Evolutionary conservation across 2,329 filamentous ascomycete genomes (phyloP).

Genomic region (Trichoderma sp.): DNA sequence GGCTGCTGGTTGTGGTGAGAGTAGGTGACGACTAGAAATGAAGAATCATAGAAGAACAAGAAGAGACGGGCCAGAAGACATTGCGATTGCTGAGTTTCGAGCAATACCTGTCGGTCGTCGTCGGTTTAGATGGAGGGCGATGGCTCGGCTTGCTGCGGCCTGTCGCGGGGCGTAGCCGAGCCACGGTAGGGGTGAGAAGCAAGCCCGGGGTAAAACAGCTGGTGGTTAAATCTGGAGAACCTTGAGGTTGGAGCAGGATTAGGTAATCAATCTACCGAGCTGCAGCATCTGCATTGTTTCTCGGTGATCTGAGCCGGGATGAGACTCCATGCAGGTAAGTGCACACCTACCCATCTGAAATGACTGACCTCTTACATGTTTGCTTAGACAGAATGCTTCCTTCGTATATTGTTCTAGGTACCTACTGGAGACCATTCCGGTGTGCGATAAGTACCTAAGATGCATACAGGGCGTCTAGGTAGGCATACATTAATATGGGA

Average conservation of each 20-base stretch:
- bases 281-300: not conserved
- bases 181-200: no score
- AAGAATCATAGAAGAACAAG: slow-evolving; percentile 25
- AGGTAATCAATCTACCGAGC: slow-evolving; percentile 12
- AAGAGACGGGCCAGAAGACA: slow-evolving; percentile 25
- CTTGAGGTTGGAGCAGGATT: not conserved
- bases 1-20: not conserved
- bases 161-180: slow-evolving; percentile 35
- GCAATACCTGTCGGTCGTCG: slow-evolving; percentile 29
- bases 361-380: no score
- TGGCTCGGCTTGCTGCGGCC: slow-evolving; percentile 46
- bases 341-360: no score
- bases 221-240: slow-evolving; percentile 1
- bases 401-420: no score
- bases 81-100: slow-evolving; percentile 20
- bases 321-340: no score
- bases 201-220: not conserved
- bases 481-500: no score
- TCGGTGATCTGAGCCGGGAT: no score
- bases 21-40: not conserved
- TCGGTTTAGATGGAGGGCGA: slow-evolving; percentile 33
- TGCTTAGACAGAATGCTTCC: no score
- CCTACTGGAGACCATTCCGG: no score
- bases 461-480: no score
- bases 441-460: no score